Base-by-base conservation (phyloP, 768 basidiomycete species). In the Termitomyces sp. region DNA sequence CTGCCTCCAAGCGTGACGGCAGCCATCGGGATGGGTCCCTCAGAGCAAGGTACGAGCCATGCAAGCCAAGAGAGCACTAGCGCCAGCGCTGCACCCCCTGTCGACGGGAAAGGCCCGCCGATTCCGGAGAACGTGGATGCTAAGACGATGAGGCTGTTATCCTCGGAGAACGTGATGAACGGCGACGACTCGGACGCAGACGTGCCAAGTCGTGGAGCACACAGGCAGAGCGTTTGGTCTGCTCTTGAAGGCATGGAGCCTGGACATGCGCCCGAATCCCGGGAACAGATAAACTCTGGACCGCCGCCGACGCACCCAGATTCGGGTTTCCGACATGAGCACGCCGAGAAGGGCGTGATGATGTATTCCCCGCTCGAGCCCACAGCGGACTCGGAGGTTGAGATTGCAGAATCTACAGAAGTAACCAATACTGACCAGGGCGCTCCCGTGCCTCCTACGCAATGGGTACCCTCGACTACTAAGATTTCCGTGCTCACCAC, bases 391-490 rank as follows among this genome's bases (percentile, higher is more conserved):
- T 87, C 88, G 3, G 74, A 84, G 62, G 80, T 91, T 26, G 86
- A 88, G 66, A 74, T 93, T 18, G 91, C 91, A 16, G 76, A 80
- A 32, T 86, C 84, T 16, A 48, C 8, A 32, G 82, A 88, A 63
- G 62, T 72, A 2, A 73, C 73, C 57, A 80, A 82, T 46, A 65
- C 78, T 30, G 76, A 78, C 26, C 77, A 76, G 30, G 63, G 56
- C 26, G 32, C 47, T 8, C 36, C 55, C 13, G 53, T 48, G 42
- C 51, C 33, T 51, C 62, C 73, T 52, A 72, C 71, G 57, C 77
- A 62, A 56, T 93, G 90, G 89, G 75, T 89, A 20, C 91, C 91
- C 3, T 91, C 89, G 3, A 78, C 80, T 12, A 87, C 85, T 9
- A 82, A 90, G 58, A 72, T 93, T 30, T 91, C 90, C 9, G 69